A percentile compares a stretch with the other conserved stretches of the same genome.
These are phyloP conservation scores for Sarocladiaceae sp. DNA, from an alignment of 2,329 filamentous ascomycete species.

Conservation along the genomic window DNA sequence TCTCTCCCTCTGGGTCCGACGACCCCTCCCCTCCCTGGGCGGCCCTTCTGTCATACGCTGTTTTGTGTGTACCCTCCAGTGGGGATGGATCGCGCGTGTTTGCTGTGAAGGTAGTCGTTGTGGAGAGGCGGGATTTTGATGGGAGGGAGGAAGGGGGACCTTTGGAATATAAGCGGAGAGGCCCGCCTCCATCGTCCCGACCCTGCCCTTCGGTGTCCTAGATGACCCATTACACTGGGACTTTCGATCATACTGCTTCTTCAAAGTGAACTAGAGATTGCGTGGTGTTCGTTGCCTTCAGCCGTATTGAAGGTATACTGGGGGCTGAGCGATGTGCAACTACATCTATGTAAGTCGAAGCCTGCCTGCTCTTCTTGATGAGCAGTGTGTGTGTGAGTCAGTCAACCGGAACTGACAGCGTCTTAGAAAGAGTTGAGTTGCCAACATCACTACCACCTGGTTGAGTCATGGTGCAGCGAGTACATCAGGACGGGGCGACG, in stretches of 20 bases:
- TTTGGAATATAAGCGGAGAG: neutral
- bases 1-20: too few species aligned
- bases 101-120: too few species aligned
- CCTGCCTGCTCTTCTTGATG: neutral
- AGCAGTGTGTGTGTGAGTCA: slow-evolving; percentile 13
- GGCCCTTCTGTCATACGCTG: too few species aligned
- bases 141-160: too few species aligned
- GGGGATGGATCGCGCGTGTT: too few species aligned
- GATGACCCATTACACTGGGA: too few species aligned
- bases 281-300: neutral
- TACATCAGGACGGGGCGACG: slow-evolving; percentile 38
- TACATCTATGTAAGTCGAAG: slow-evolving; percentile 38
- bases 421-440: slow-evolving; percentile 45
- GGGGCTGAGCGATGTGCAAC: slow-evolving; percentile 36
- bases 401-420: slow-evolving; percentile 10
- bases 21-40: too few species aligned
- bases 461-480: slow-evolving; percentile 39
- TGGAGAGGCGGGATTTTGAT: too few species aligned
- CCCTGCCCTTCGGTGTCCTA: neutral
- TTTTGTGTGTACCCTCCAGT: too few species aligned
- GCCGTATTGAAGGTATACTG: neutral
- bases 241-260: too few species aligned
- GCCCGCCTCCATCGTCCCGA: slow-evolving; percentile 2
- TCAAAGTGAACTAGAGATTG: neutral
- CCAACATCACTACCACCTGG: slow-evolving; percentile 43